These are phyloP conservation scores for Xylariaceae sp. DNA, from an alignment of 2,329 filamentous ascomycete species.

Conservation along the genomic window DNA sequence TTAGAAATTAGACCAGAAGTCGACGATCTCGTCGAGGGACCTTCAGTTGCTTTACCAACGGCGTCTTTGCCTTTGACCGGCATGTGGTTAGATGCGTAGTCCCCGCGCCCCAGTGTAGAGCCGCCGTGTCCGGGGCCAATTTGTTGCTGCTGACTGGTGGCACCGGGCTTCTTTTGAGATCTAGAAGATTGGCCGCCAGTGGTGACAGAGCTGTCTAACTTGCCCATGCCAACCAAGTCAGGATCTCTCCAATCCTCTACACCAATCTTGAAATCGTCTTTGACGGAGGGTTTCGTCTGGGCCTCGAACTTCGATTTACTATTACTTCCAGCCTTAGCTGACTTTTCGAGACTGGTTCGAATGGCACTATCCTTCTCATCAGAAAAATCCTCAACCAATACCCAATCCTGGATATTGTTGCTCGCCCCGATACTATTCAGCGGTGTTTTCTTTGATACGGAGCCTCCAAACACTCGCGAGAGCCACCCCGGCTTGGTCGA, in stretches of 20 bases:
- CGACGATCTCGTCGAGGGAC: conserved; percentile 18
- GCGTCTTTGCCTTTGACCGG: conserved; percentile 29
- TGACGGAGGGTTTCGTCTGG: conserved; percentile 20
- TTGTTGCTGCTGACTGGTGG: conserved; percentile 17
- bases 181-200: conserved; percentile 29
- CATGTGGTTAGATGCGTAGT: conserved; percentile 51
- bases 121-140: conserved; percentile 57
- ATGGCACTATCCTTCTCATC: conserved; percentile 47
- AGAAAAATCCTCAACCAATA: conserved; percentile 63
- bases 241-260: conserved; percentile 84
- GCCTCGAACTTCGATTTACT: conserved; percentile 15
- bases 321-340: conserved; percentile 30
- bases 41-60: conserved; percentile 27
- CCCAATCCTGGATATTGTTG: conserved; percentile 73
- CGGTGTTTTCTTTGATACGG: conserved; percentile 28
- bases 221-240: conserved; percentile 54
- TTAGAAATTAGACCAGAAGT: conserved; percentile 42
- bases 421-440: conserved; percentile 60
- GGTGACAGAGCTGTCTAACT: conserved; percentile 10
- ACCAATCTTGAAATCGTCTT: conserved; percentile 74
- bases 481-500: conserved; percentile 39
- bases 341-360: conserved; percentile 40
- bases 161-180: conserved; percentile 17
- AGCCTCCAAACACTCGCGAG: conserved; percentile 38
- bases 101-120: conserved; percentile 68